Evolutionary conservation across 139 green algal genomes (phyloP).

Genomic region (Limnomonas spitsbergensis): DNA sequence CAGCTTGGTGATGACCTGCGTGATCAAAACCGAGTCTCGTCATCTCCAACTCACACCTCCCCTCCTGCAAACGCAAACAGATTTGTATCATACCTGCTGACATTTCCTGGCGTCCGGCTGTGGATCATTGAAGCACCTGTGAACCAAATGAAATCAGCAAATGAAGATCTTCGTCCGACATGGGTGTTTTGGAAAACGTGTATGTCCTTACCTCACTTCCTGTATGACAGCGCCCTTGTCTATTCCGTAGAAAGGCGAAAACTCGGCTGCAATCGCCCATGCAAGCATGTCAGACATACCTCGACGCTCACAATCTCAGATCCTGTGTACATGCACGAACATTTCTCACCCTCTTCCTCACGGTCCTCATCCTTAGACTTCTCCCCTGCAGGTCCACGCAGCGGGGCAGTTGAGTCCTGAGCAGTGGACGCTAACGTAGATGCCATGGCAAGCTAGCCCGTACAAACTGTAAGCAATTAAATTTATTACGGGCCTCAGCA

Average conservation of each 20-base stretch:
- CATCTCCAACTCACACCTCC: background rate
- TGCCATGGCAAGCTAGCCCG: no score
- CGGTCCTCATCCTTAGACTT: slow-evolving; percentile 91
- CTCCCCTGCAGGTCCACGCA: slow-evolving; percentile 54
- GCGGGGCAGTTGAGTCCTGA: slow-evolving; percentile 70
- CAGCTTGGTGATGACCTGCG: slow-evolving; percentile 98
- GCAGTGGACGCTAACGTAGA: slow-evolving; percentile 66
- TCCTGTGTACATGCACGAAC: no score
- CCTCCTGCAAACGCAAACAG: background rate
- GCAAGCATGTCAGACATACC: no score
- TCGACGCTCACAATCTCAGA: no score
- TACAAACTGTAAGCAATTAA: no score
- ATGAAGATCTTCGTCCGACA: slow-evolving; percentile 4
- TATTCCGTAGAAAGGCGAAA: slow-evolving; percentile 98
- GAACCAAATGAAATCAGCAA: slow-evolving; percentile 48
- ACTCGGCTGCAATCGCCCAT: slow-evolving; percentile 83
- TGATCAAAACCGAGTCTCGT: no score
- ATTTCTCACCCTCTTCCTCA: slow-evolving; percentile 85
- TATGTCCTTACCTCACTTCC: slow-evolving; percentile 81
- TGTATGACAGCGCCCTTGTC: slow-evolving; percentile 98
- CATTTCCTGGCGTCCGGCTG: slow-evolving; percentile 90
- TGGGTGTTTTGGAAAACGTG: background rate
- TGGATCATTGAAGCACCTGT: slow-evolving; percentile 82
- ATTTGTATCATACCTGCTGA: slow-evolving; percentile 70
- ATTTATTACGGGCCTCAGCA: no score